Evolutionary conservation across 73 alveolate genomes (phyloP).

Genomic region (Durusdinium trenchii): DNA sequence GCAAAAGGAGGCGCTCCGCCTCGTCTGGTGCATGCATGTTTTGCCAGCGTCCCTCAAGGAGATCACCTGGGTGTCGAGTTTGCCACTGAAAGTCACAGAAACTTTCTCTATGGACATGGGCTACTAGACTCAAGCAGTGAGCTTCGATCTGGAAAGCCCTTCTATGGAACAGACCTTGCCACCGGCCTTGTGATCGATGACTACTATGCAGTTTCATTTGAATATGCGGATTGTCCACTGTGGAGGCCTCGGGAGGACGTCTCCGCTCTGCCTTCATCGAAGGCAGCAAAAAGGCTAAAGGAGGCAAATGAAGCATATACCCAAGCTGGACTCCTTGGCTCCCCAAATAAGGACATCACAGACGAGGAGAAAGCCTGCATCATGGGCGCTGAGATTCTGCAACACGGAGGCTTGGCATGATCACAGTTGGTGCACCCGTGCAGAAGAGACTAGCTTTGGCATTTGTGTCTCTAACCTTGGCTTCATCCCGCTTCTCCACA

Average conservation of each 20-base stretch:
- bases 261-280: no score
- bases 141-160: neutral
- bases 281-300: neutral
- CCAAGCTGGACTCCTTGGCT: neutral
- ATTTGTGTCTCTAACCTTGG: neutral
- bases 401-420: neutral
- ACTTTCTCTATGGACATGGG: neutral
- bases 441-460: neutral
- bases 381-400: neutral
- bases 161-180: neutral
- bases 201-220: neutral
- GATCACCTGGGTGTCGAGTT: slow-evolving; percentile 20
- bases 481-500: neutral
- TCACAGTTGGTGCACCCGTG: neutral
- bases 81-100: neutral
- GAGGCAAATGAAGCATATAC: neutral
- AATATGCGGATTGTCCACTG: neutral
- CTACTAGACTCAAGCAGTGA: neutral
- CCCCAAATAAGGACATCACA: neutral
- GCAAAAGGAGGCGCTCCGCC: neutral
- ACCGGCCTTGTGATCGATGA: neutral
- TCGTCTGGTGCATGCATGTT: neutral
- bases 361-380: neutral
- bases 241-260: no score
- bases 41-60: neutral